Base-by-base conservation (phyloP, 176 grass and related monocot species). In the Lolium rigidum region DNA sequence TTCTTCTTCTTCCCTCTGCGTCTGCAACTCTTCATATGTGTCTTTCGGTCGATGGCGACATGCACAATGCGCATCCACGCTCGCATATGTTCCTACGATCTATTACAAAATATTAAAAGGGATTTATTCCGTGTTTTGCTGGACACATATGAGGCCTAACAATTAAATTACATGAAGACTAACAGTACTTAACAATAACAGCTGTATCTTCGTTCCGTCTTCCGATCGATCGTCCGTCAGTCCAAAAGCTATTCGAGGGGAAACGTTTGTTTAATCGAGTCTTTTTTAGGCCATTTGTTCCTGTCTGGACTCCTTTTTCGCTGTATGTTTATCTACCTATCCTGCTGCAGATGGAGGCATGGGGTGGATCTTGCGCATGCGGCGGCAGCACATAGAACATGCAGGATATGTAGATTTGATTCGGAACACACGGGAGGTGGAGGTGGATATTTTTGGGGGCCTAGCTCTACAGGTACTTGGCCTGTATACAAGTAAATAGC, bases 41-140 rank as follows among this genome's bases (percentile, higher is more conserved):
- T 44, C 89, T 90, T 90, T 87, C 16, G 43, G 31, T 1, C 3
- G 89, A 87, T 70, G 76, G 79, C 26, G 85, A 91, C 89, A 15
- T 51, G 70, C 85, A 80, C 76, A 84, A 51, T 75, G 22, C 44
- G 6, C n/a, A 13, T 51, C 72, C 63, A 76, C 38, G 22, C 35
- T 10, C 20, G 77, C 24, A 38, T 20, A 10, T 58, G 68, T 87
- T 84, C 50, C 68, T 76, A 76, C 73, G 48, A 35, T 28, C 73
- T 17, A 51, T 75, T 77, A 2, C 24, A 38, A 50, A 76, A 28
- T 44, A 68, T 84, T 87, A 73, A 52, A 90, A 87, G 85, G 28
- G 20, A 84, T 52, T 51, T 49, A 91, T 82, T 38, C 85, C 89
- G 89, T 84, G 89, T 91, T 91, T 66, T 60, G 85, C 89, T 91